Conservation (phyloP, 257 asterid genomes). For the Hygrophila difformis region DNA sequence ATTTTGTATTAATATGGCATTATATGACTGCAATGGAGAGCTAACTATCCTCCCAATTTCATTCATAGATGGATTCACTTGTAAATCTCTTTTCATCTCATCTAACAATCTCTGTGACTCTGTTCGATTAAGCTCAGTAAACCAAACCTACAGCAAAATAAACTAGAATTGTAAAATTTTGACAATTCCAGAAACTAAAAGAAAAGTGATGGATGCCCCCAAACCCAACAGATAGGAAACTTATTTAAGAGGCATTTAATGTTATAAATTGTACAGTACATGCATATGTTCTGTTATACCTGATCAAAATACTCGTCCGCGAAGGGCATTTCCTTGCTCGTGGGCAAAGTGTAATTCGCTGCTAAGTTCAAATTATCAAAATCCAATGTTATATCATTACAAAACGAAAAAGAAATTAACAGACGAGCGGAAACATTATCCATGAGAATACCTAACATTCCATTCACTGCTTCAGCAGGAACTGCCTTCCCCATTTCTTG, state of each 20-base stretch:
- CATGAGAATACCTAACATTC: slow-evolving; percentile 39
- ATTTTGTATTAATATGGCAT: slow-evolving; percentile 11
- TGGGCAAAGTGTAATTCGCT: slow-evolving; percentile 42
- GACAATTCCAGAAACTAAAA: not conserved
- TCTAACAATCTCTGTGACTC: slow-evolving; percentile 39
- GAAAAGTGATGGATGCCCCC: not conserved
- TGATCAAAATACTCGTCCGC: slow-evolving; percentile 46
- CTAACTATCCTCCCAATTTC: too few relatives aligned
- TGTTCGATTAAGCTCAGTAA: slow-evolving; percentile 38
- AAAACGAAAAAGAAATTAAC: slow-evolving; percentile 10
- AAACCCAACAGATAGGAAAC: not conserved
- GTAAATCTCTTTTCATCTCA: slow-evolving; percentile 38
- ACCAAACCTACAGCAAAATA: slow-evolving; percentile 17
- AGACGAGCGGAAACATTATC: slow-evolving; percentile 2
- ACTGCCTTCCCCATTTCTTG: slow-evolving; percentile 47
- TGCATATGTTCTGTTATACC: slow-evolving; percentile 18
- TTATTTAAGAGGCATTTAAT: too few relatives aligned
- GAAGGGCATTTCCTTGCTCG: slow-evolving; percentile 34
- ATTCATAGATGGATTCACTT: slow-evolving; percentile 4
- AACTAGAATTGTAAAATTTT: not conserved
- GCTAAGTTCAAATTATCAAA: slow-evolving; percentile 17
- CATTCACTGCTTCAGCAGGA: slow-evolving; percentile 36
- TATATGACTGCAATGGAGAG: slow-evolving; percentile 19
- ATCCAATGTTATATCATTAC: not conserved
- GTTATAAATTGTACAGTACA: not conserved